Evolutionary conservation across 768 basidiomycete species (phyloP).

Genomic region (Lyophyllum semitale): DNA sequence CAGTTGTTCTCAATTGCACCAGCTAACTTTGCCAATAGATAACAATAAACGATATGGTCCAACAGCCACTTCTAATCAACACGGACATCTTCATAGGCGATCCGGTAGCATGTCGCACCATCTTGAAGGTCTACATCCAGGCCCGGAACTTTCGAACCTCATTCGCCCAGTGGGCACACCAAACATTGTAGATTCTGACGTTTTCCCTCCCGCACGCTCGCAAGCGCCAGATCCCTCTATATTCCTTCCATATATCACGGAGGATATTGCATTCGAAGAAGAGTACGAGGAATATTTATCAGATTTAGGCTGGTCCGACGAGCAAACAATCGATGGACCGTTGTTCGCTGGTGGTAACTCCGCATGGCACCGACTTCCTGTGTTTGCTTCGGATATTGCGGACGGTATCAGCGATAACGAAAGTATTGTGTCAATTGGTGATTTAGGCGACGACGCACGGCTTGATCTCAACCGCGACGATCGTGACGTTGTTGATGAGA

Average conservation of each 20-base stretch:
- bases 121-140: conserved; percentile 74
- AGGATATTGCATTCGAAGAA: conserved; percentile 93
- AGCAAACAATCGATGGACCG: conserved; percentile 45
- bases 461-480: conserved; percentile 65
- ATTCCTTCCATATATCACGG: conserved; percentile 89
- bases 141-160: conserved; percentile 73
- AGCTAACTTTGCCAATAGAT: conserved; percentile 45
- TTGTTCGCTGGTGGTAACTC: conserved; percentile 42
- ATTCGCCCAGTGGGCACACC: conserved; percentile 77
- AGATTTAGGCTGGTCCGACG: conserved; percentile 78
- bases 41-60: conserved; percentile 89
- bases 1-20: conserved; percentile 9
- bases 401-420: conserved; percentile 95
- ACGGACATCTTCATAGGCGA: conserved; percentile 65
- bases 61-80: conserved; percentile 50
- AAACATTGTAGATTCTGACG: conserved; percentile 81
- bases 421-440: conserved; percentile 87
- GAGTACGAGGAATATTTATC: conserved; percentile 96
- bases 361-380: conserved; percentile 84
- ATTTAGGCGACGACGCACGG: conserved; percentile 79
- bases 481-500: conserved; percentile 70
- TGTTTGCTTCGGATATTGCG: conserved; percentile 76
- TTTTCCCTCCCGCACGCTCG: conserved; percentile 92
- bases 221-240: conserved; percentile 82
- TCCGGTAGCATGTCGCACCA: conserved; percentile 84